Base-by-base conservation (phyloP, 257 asterid genomes). In the Plantago ovata region DNA sequence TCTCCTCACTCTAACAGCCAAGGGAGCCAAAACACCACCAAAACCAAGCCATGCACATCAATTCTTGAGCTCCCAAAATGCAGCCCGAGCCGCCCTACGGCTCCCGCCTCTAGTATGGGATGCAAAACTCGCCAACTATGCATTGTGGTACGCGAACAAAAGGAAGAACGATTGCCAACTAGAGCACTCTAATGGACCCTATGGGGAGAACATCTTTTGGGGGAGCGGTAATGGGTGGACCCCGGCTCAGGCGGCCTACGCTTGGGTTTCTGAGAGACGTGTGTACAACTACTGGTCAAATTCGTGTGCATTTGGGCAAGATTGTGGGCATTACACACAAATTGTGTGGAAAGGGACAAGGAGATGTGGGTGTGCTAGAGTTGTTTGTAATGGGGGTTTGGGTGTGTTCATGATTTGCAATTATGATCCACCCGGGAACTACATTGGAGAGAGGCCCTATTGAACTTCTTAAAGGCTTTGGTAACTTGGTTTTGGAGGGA, bases 281-380 rank as follows among this genome's bases (percentile, higher is more conserved):
- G 46, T 47, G 38, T 72, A 72, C 21, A 63, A 46, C 16, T 67
- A 72, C 38, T 16, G 16, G 56, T 44, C 58, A 1, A 73, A 73
- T 36, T 59, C 71, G 39, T 73, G 78, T 24, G 71, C 62, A 3
- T 10, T 8, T 14, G 74, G 75, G 23, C 38, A 63, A 42, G 21
- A 24, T 41, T 73, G 78, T 55, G 78, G 78, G 23, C 78, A 73
- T 49, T 73, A 73, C 43, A 73, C 78, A n/a, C 78, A 73, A 57
- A 73, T 73, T 46, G 78, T 73, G 3, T 73, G 78, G 78, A 73
- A 54, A 22, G 15, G 36, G 3, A 73, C 78, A 0, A 68, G 42
- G 51, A 57, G 68, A 18, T 48, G 68, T 9, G 78, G 78, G n/a
- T 73, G 78, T 48, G 75, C 78, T 7, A 58, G 78, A 54, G 75